These are phyloP conservation scores for Ambrosia trifida DNA, from an alignment of 129 eudicot genomes.

Conservation along the genomic window DNA sequence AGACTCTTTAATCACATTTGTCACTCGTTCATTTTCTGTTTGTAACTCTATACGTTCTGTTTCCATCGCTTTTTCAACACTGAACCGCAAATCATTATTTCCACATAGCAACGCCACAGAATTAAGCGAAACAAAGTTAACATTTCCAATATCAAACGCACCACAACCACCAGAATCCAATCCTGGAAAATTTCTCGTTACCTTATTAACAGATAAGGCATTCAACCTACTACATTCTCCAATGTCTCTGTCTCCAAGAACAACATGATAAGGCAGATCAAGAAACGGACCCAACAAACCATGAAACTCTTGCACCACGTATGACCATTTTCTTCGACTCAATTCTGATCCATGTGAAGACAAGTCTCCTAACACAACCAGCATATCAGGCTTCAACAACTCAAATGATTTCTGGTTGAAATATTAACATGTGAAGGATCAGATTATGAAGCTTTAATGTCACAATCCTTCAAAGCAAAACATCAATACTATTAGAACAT, in stretches of 20 bases:
- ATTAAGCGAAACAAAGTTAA: slow-evolving; percentile 54
- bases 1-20: slow-evolving; percentile 17
- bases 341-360: slow-evolving; percentile 52
- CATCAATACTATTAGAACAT: slow-evolving; percentile 23
- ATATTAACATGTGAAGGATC: slow-evolving; percentile 37
- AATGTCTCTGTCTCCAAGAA: slow-evolving; percentile 62
- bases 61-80: slow-evolving; percentile 55
- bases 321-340: slow-evolving; percentile 50
- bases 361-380: slow-evolving; percentile 63
- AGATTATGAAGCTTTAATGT: slow-evolving; percentile 38
- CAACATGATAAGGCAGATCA: slow-evolving; percentile 53
- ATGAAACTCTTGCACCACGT: slow-evolving; percentile 46
- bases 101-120: slow-evolving; percentile 58
- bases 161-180: slow-evolving; percentile 56
- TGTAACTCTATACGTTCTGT: slow-evolving; percentile 42
- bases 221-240: slow-evolving; percentile 46
- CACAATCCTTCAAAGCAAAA: slow-evolving; percentile 21
- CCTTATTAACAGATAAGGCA: slow-evolving; percentile 33
- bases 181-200: slow-evolving; percentile 52
- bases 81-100: slow-evolving; percentile 41
- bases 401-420: slow-evolving; percentile 70
- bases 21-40: slow-evolving; percentile 20
- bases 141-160: slow-evolving; percentile 45
- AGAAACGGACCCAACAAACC: slow-evolving; percentile 52
- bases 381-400: slow-evolving; percentile 67